Percentiles rank a stretch among this genome's conserved stretches.
phyloP scores from a whole-genome alignment of 164 flowering plant species.

The Malania oleifera region DNA sequence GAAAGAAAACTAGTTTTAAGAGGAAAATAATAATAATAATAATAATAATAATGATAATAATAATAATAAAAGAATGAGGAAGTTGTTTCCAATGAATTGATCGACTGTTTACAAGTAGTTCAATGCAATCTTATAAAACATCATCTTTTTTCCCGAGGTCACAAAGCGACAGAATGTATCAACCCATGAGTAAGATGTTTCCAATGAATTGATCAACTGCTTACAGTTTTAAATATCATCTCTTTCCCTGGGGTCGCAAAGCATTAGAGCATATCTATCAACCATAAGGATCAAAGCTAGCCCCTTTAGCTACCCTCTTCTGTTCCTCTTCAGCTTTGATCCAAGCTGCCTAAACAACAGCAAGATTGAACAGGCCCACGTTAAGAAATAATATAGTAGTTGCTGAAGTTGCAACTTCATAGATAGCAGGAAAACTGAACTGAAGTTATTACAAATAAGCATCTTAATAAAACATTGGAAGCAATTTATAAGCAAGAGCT shows the following conservation, averaged over 20 bases:
- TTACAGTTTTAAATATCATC: neutral
- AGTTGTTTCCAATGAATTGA: too few relatives aligned
- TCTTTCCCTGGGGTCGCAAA: neutral
- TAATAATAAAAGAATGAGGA: too few relatives aligned
- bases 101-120: too few relatives aligned
- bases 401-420: too few relatives aligned
- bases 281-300: neutral
- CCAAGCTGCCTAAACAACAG: conserved; percentile 79
- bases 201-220: neutral
- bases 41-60: too few relatives aligned
- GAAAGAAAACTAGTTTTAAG: too few relatives aligned
- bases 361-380: conserved; percentile 1
- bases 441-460: too few relatives aligned
- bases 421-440: too few relatives aligned
- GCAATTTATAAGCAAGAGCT: neutral
- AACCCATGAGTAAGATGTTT: neutral
- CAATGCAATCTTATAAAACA: too few relatives aligned
- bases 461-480: neutral
- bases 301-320: conserved; percentile 27
- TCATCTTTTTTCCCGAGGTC: too few relatives aligned
- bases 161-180: too few relatives aligned
- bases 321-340: conserved; percentile 84
- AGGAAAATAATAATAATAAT: too few relatives aligned
- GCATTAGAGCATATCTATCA: conserved; percentile 8
- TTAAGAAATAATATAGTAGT: neutral